Evolutionary conservation across 768 basidiomycete species (phyloP), one percentile per base, ranked within the genome.

Genomic region (Tricholomella constricta): DNA sequence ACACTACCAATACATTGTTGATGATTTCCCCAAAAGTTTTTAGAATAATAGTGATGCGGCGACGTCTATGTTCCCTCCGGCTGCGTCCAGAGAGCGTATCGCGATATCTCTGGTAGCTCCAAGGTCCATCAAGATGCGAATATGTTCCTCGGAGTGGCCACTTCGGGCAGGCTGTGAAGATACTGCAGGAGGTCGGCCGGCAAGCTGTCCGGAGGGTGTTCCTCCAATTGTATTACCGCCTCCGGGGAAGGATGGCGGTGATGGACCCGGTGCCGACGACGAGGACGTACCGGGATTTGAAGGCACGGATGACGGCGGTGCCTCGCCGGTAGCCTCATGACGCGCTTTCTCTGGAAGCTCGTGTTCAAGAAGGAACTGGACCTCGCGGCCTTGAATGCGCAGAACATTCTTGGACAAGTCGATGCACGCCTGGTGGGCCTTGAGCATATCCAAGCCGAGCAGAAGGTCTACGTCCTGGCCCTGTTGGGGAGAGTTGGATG

Each of bases 371-470:
- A 99, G 75, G 78, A 99, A 99, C 15, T 72, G 70, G 8, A 99
- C 87, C 69, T 97, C 92, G 12, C 91, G 82, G 15, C 84, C 88
- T 74, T 94, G 91, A 45, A 99, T 98, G n/a, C 93, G 82, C 19
- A 99, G 83, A 11, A 90, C 89, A 58, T 86, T 84, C 69, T 93
- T 93, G 61, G 86, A 78, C 20, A 99, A 82, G 70, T 99, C 97
- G 68, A 99, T 98, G 64, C 86, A 91, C 5, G 94, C 96, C 65
- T 97, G 94, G 67, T 98, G 91, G 0, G 94, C 91, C 70, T 94
- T 98, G 55, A 98, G 83, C 97, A 98, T 98, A 78, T 99, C 97
- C n/a, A 99, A 80, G 6, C 97, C 97, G 36, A 99, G 87, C 3
- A 99, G 77, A n/a, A 99, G 84, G 65, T 98, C 96, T 41, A 98